These are phyloP conservation scores for Xylariaceae sp. DNA, from an alignment of 2,329 filamentous ascomycete genomes.

Conservation along the genomic window DNA sequence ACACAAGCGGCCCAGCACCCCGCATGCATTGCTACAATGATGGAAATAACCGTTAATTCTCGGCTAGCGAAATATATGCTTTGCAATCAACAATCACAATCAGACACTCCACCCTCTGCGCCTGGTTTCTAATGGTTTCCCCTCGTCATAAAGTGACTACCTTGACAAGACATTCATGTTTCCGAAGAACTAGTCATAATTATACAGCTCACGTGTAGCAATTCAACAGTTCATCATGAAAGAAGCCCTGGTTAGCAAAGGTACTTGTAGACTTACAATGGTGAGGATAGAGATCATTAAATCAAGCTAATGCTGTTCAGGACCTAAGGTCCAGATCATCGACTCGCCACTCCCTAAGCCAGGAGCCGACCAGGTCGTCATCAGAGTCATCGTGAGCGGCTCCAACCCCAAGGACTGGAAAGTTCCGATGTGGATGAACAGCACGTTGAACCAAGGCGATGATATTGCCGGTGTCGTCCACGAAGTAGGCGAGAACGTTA, in stretches of 20 bases:
- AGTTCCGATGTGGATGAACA: slow-evolving; percentile 36
- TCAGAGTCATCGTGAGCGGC: slow-evolving; percentile 50
- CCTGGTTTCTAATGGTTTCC: no score
- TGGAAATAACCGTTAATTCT: no score
- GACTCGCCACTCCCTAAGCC: slow-evolving; percentile 49
- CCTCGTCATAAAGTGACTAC: no score
- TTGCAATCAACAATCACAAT: no score
- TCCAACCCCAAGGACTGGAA: slow-evolving; percentile 58
- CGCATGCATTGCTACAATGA: no score
- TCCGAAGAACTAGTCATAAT: no score
- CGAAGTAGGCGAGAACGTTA: slow-evolving; percentile 60
- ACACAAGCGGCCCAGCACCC: no score
- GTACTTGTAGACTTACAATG: slow-evolving; percentile 1
- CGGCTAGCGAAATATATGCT: no score
- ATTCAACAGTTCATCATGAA: no score
- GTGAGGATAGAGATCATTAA: not conserved
- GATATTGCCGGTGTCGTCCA: slow-evolving; percentile 63
- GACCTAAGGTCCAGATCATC: slow-evolving; percentile 46
- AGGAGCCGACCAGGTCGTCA: slow-evolving; percentile 48
- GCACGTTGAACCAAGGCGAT: slow-evolving; percentile 54
- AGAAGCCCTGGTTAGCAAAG: slow-evolving; percentile 32
- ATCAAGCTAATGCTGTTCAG: slow-evolving; percentile 11
- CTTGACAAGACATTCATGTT: no score
- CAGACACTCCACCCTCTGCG: no score
- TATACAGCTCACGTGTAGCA: no score